phyloP scores from a whole-genome alignment of 805 yeast genomes.

The Blastobotrys peoriensis region DNA sequence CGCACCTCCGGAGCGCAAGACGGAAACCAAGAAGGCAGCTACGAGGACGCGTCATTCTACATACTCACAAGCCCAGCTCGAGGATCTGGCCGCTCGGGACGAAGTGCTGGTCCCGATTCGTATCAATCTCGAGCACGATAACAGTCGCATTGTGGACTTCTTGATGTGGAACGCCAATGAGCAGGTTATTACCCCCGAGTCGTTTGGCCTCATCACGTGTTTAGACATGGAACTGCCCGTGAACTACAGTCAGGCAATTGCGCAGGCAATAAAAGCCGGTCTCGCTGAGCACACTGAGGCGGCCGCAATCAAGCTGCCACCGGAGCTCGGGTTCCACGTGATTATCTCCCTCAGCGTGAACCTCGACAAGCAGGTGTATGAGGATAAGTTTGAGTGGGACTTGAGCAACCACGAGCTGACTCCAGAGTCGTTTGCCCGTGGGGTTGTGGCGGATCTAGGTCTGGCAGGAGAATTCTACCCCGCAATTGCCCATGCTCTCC shows the following conservation, averaged over 20 bases:
- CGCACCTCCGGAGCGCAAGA: constrained; percentile 18
- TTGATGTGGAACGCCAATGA: constrained; percentile 73
- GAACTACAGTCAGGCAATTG: constrained; percentile 53
- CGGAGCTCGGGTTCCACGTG: constrained; percentile 62
- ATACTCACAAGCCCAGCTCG: constrained; percentile 32
- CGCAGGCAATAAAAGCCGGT: constrained; percentile 70
- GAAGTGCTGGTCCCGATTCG: constrained; percentile 59
- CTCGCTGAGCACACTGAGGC: constrained; percentile 66
- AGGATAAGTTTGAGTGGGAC: constrained; percentile 96
- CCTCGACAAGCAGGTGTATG: constrained; percentile 74
- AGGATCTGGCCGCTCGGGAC: constrained; percentile 36
- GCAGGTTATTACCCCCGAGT: constrained; percentile 60
- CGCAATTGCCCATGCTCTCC: constrained; percentile 80
- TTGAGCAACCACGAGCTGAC: constrained; percentile 44
- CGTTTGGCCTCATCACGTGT: constrained; percentile 68
- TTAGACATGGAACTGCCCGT: constrained; percentile 77
- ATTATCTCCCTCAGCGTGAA: constrained; percentile 76
- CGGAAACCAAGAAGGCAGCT: constrained; percentile 35
- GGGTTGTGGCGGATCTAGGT: constrained; percentile 80
- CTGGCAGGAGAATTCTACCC: constrained; percentile 79
- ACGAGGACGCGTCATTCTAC: constrained; percentile 34
- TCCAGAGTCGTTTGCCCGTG: constrained; percentile 79
- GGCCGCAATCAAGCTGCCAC: constrained; percentile 61
- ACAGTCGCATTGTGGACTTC: constrained; percentile 52
- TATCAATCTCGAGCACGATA: constrained; percentile 53